phyloP scores from a whole-genome alignment of 2,329 filamentous ascomycete genomes.

The Zymoseptoria tritici region DNA sequence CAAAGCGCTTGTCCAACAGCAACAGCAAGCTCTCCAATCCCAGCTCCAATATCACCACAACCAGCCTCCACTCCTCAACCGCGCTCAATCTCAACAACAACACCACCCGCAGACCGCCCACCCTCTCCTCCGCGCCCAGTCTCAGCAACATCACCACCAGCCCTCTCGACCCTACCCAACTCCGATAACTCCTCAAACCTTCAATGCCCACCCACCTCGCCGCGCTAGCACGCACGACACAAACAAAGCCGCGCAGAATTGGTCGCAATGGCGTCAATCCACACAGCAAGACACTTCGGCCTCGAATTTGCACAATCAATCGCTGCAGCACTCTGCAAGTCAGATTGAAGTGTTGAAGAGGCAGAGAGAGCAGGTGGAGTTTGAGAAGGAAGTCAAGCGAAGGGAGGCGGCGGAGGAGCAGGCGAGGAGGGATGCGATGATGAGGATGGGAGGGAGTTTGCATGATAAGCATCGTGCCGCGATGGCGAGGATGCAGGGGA shows the following conservation, averaged over 20 bases:
- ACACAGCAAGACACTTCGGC: background rate
- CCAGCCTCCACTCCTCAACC: background rate
- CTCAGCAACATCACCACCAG: slow-evolving; percentile 1
- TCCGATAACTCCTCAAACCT: background rate
- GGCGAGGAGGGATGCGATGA: slow-evolving; percentile 64
- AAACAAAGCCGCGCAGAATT: slow-evolving; percentile 37
- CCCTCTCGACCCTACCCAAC: background rate
- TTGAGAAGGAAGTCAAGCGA: slow-evolving; percentile 50
- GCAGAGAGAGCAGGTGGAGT: slow-evolving; percentile 29
- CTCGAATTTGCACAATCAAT: background rate
- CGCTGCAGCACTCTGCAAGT: background rate
- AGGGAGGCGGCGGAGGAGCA: slow-evolving; percentile 50
- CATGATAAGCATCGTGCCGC: slow-evolving; percentile 70
- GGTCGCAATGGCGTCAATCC: slow-evolving; percentile 42
- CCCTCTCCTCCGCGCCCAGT: background rate
- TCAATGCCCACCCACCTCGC: slow-evolving; percentile 51
- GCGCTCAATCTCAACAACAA: background rate
- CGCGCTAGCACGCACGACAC: slow-evolving; percentile 39
- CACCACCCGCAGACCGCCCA: background rate
- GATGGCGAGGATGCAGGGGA: slow-evolving; percentile 69
- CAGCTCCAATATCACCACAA: slow-evolving; percentile 1
- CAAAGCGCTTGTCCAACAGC: slow-evolving; percentile 30
- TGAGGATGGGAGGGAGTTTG: slow-evolving; percentile 63
- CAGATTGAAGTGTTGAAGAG: background rate
- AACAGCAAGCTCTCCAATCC: slow-evolving; percentile 4